Conservation (phyloP, 768 basidiomycete species). For the Trametes cubensis region DNA sequence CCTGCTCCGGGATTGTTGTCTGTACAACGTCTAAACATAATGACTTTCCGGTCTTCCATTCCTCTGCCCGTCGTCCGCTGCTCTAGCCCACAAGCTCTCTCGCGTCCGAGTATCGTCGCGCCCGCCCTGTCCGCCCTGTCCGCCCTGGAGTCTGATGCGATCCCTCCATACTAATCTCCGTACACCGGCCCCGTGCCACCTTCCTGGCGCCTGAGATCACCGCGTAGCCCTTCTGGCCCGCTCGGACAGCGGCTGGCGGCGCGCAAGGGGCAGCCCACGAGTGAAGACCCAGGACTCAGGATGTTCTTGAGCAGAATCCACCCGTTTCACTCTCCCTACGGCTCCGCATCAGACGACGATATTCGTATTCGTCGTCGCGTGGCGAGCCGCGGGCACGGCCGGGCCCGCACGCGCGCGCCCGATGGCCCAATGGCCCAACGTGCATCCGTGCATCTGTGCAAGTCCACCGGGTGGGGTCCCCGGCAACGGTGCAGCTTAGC, state of each 20-base stretch:
- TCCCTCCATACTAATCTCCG: background rate
- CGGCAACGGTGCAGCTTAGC: too few species aligned
- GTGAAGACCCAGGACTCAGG: background rate
- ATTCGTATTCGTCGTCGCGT: background rate
- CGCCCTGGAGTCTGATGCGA: background rate
- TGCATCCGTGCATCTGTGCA: too few species aligned
- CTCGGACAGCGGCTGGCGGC: background rate
- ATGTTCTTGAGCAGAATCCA: background rate
- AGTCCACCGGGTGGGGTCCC: too few species aligned
- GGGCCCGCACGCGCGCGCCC: too few species aligned
- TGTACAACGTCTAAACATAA: constrained; percentile 14
- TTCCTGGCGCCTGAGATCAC: background rate
- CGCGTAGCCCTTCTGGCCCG: background rate
- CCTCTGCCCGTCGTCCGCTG: background rate
- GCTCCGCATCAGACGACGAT: background rate
- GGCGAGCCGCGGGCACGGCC: background rate
- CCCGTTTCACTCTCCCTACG: constrained; percentile 1
- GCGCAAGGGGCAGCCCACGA: background rate
- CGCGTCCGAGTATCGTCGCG: background rate
- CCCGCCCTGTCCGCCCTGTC: background rate
- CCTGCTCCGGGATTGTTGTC: constrained; percentile 13
- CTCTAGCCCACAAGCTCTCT: background rate
- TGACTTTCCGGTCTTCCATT: background rate
- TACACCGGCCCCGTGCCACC: background rate
- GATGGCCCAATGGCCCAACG: too few species aligned